Percentiles rank a stretch among this genome's conserved stretches.
phyloP scores from a whole-genome alignment of 2,329 filamentous ascomycete genomes.

The Zasmidium cellare region DNA sequence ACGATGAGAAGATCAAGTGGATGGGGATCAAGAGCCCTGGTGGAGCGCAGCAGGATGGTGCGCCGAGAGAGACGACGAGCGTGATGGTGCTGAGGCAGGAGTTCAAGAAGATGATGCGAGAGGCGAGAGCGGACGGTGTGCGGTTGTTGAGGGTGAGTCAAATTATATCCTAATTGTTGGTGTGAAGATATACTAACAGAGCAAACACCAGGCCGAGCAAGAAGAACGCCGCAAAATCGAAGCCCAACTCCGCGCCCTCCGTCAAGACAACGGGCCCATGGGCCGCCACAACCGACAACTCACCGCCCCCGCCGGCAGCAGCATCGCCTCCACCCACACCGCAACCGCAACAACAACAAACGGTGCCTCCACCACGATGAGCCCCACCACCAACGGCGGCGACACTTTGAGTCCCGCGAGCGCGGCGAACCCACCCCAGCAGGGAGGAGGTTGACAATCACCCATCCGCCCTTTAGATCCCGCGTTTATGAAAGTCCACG shows the following conservation, averaged over 20 bases:
- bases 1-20: slow-evolving; percentile 67
- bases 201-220: slow-evolving; percentile 61
- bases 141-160: slow-evolving; percentile 65
- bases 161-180: too few species aligned
- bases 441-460: slow-evolving; percentile 8
- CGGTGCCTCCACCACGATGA: too few species aligned
- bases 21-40: slow-evolving; percentile 60
- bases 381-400: neutral
- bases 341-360: neutral
- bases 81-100: slow-evolving; percentile 70
- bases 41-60: slow-evolving; percentile 23
- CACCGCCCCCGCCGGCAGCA: slow-evolving; percentile 8
- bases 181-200: slow-evolving; percentile 22
- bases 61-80: slow-evolving; percentile 58
- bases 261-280: slow-evolving; percentile 39
- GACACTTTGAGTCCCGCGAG: slow-evolving; percentile 1
- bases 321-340: slow-evolving; percentile 7
- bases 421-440: neutral
- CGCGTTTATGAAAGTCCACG: slow-evolving; percentile 8
- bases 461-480: slow-evolving; percentile 9
- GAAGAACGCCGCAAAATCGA: slow-evolving; percentile 70
- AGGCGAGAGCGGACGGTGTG: slow-evolving; percentile 65
- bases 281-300: slow-evolving; percentile 14
- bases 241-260: slow-evolving; percentile 57
- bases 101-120: slow-evolving; percentile 80